Base-by-base conservation (phyloP, 2,329 filamentous ascomycete species). In the Fusarium napiforme region DNA sequence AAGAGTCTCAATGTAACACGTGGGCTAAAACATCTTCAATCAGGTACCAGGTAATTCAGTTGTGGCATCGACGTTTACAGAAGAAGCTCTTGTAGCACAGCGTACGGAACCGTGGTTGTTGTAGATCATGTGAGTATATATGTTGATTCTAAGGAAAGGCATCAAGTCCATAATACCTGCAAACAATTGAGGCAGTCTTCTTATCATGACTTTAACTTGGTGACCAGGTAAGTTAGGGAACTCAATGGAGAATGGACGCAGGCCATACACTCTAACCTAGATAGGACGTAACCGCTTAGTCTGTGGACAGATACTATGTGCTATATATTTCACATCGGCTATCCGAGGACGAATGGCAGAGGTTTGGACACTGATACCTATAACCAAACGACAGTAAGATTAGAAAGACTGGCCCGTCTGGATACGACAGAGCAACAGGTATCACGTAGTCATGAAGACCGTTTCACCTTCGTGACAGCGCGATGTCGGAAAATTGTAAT, bases 281-380 rank as follows among this genome's bases (percentile, higher is more conserved):
- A 58, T 67, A 39, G 67, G 66, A 66, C 64, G 73, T 65, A 66
- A 67, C 69, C 64, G 69, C 67, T 70, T 65, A 63, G 67, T 71
- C 57, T 67, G 74, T 57, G 64, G 47, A 47, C 40, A 55, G 9
- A 37, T 47, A 50, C 36, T 36, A 60, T 45, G 58, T 60, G 61
- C 65, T 18, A 36, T 66, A 70, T 61, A 73, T 61, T 43, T 52
- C 28, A 64, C 34, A 39, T 72, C 55, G 53, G 67, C 67, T 75
- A 71, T 75, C 61, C 64, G 66, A 70, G 64, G 62, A 65, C 30
- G 46, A 69, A 56, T 30, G 53, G 50, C 34, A 47, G 57, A 72
- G 32, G 36, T 47, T 32, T 50, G 46, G 42, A 57, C 34, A 58
- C 46, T 32, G 34, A 40, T 18, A 18, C 36, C 36, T 36, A 61